Evolutionary conservation across 2,329 filamentous ascomycete species (phyloP).

Genomic region (Penicillium polonicum): DNA sequence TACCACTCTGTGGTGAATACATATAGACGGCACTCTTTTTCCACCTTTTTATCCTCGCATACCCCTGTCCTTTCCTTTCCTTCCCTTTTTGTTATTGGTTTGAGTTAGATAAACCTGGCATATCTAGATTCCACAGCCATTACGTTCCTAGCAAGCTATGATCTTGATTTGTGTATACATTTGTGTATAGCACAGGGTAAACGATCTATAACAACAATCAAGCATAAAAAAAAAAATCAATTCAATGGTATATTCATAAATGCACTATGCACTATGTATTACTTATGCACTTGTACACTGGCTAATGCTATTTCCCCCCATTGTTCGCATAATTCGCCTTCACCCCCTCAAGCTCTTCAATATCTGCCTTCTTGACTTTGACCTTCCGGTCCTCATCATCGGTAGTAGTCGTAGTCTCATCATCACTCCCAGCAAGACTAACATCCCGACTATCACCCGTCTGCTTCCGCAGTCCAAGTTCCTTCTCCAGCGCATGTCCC

Average conservation of each 20-base stretch:
- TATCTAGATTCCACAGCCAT: not conserved
- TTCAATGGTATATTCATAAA: not conserved
- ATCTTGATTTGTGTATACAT: not conserved
- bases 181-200: not conserved
- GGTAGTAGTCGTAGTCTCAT: slow-evolving; percentile 25
- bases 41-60: not conserved
- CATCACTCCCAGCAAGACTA: slow-evolving; percentile 70
- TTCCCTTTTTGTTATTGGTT: not conserved
- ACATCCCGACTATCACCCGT: slow-evolving; percentile 65
- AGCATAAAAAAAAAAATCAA: not conserved
- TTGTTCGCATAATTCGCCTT: slow-evolving; percentile 35
- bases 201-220: not conserved
- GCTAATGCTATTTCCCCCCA: not conserved
- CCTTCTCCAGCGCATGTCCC: slow-evolving; percentile 46
- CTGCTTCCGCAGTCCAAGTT: slow-evolving; percentile 66
- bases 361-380: slow-evolving; percentile 28
- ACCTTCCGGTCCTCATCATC: slow-evolving; percentile 27
- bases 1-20: not conserved
- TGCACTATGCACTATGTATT: slow-evolving; percentile 1
- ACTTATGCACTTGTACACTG: not conserved
- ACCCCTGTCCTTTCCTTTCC: not conserved
- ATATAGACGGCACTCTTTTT: not conserved
- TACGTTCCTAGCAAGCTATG: not conserved
- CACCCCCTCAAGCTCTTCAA: slow-evolving; percentile 41
- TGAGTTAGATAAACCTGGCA: not conserved